Conservation (phyloP, 192 early-diverging fungal species). For the Jimgerdemannia lactiflua region DNA sequence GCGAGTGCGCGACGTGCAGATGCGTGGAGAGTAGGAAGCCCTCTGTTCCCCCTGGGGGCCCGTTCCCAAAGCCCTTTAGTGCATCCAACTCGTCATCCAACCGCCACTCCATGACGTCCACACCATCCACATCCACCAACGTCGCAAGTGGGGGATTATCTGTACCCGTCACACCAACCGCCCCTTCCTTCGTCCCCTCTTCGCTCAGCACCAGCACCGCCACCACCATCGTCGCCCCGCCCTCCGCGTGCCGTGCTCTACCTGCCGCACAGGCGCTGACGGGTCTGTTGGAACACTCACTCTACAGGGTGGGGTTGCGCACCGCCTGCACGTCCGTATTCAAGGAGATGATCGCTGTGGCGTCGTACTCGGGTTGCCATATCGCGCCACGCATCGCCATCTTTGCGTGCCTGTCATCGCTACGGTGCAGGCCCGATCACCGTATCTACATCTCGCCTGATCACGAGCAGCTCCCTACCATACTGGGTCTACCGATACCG, state of each 20-base stretch:
- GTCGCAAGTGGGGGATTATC: background rate
- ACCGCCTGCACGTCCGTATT: conserved; percentile 32
- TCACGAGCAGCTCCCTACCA: conserved; percentile 1
- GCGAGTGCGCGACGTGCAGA: conserved; percentile 33
- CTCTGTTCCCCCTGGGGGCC: background rate
- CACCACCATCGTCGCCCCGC: background rate
- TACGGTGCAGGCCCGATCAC: conserved; percentile 51
- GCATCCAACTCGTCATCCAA: background rate
- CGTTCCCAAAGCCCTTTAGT: no score
- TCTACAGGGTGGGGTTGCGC: conserved; percentile 30
- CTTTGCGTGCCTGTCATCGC: conserved; percentile 45
- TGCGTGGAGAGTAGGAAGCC: conserved; percentile 12
- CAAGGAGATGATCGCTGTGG: conserved; percentile 36
- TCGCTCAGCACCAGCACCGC: background rate
- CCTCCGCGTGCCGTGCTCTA: conserved; percentile 30
- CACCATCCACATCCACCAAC: background rate
- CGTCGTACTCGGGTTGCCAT: conserved; percentile 30
- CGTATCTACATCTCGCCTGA: conserved; percentile 19
- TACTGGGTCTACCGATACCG: background rate
- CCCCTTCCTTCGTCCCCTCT: background rate
- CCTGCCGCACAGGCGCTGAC: conserved; percentile 36
- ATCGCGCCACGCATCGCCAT: conserved; percentile 42
- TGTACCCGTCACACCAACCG: background rate
- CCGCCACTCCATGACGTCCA: background rate
- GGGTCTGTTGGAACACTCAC: conserved; percentile 42